These are phyloP conservation scores for Verticillium zaregamsianum DNA, from an alignment of 2,329 filamentous ascomycete genomes.

Conservation along the genomic window DNA sequence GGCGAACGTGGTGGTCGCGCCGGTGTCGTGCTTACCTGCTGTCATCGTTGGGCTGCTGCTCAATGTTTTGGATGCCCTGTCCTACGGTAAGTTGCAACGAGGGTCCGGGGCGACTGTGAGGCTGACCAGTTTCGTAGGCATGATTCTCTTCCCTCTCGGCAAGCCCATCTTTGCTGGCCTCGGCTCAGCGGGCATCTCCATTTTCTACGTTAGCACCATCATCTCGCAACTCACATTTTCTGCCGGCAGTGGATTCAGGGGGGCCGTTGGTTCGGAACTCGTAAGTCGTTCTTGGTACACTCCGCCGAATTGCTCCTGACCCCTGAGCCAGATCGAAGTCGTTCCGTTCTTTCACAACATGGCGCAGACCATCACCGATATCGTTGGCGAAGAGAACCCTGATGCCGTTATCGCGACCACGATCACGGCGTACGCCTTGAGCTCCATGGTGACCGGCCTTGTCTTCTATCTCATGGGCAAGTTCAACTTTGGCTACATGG, in stretches of 20 bases:
- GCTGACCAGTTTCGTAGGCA: constrained; percentile 44
- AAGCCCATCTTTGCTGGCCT: constrained; percentile 80
- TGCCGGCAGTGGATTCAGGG: constrained; percentile 79
- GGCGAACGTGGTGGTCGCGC: constrained; percentile 59
- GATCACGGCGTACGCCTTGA: constrained; percentile 85
- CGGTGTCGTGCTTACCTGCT: constrained; percentile 71
- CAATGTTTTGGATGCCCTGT: constrained; percentile 91
- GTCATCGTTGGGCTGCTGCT: constrained; percentile 85
- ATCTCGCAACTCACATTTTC: constrained; percentile 90
- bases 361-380: constrained; percentile 79
- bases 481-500: constrained; percentile 84
- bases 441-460: constrained; percentile 83
- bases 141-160: constrained; percentile 92
- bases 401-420: constrained; percentile 91
- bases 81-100: constrained; percentile 61
- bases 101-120: constrained; percentile 1
- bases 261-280: constrained; percentile 92
- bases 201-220: constrained; percentile 98
- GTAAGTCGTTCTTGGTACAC: constrained; percentile 33
- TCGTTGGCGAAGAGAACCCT: constrained; percentile 74
- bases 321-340: constrained; percentile 70
- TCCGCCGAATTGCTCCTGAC: constrained; percentile 9
- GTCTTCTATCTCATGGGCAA: constrained; percentile 90
- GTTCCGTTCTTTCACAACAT: constrained; percentile 99
- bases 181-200: constrained; percentile 91